Evolutionary conservation across 345 rosid genomes (phyloP), one percentile per base, ranked within the genome.

Genomic region (Murraya paniculata): DNA sequence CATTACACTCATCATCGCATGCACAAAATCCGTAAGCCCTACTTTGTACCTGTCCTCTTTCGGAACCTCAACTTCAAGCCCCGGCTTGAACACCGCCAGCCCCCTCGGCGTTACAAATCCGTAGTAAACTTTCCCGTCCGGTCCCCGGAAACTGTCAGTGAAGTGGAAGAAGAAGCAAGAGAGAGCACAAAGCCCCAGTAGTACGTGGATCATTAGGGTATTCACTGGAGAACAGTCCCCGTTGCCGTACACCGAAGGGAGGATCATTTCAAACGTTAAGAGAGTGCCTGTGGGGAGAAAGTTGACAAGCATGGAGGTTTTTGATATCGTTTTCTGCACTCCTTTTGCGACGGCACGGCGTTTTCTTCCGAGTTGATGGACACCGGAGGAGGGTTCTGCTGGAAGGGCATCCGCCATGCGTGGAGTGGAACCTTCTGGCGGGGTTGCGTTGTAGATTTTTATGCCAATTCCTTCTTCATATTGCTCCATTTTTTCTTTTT

Each of bases 241-340:
- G 30, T 78, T 83, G 56, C 82, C 84, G 82, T 85, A 85, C 48
- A 92, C 78, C 0, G 97, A 88, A 1, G 94, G 93, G 9, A 92
- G 90, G 64, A 92, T 83, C 97, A 92, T 91, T 73, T 92, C 97
- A 72, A 92, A 92, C 77, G 94, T 92, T 41, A 91, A 74, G 76
- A 92, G 92, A 6, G 97, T 92, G 72, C 97, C 95, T 35, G 95
- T 92, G 4, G 92, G 97, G 19, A 91, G 92, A 80, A 91, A 92
- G 64, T 86, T 88, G 7, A 85, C 90, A 19, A 91, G 89, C 93
- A 88, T 84, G 9, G 97, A 89, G 31, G 94, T 92, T 36, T 91
- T 92, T 0, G 93, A 92, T 33, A 92, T 87, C 4, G 97, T 91
- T 25, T 87, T 89, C 41, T 92, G 97, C 48, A 92, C 89, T 64